Base-by-base conservation (phyloP, 345 rosid species). In the Raphanus raphanistrum region DNA sequence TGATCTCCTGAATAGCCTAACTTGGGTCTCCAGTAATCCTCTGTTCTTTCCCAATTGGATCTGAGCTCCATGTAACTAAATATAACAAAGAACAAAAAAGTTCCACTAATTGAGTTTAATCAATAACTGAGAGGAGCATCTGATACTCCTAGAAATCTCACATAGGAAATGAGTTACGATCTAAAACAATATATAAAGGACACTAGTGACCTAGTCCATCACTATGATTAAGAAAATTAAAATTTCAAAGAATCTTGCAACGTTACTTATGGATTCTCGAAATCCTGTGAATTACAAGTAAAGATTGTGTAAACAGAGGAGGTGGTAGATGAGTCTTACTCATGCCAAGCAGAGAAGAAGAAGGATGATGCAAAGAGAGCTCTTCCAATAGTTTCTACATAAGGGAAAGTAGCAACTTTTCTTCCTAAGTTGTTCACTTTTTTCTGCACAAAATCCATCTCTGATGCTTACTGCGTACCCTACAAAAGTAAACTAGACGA, bases 281-380 rank as follows among this genome's bases (percentile, higher is more conserved):
- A 58, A 58, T 13, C 7, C 29, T 3, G 2, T 8, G 4, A 25
- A 48, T 33, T 8, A 6, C 13, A 65, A 16, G 59, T 66, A 38
- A 35, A 38, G 33, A 55, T 17, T 54, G 2, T 68, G 68, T 4
- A 33, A 69, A 55, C 7, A 32, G 50, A 55, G 29, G 41, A 68
- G 48, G 31, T 54, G 50, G 48, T 33, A 17, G 63, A 55, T 9
- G 28, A 43, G 27, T 60, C 73, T 0, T 79, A 79, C 82, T 80
- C 76, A 7, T 70, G 17, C 79, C 79, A 80, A 64, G 82, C 76
- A 68, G 79, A 70, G 54, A 80, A 31, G 35, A 80, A 74, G 58
- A 74, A 80, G 28, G 82, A 79, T 0, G 82, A 80, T 2, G 76
- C 66, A 74, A 80, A 79, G 67, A 79, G 82, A 68, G 79, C 11